phyloP scores from a whole-genome alignment of 73 alveolate genomes.

The Paraurostyla sp. region DNA sequence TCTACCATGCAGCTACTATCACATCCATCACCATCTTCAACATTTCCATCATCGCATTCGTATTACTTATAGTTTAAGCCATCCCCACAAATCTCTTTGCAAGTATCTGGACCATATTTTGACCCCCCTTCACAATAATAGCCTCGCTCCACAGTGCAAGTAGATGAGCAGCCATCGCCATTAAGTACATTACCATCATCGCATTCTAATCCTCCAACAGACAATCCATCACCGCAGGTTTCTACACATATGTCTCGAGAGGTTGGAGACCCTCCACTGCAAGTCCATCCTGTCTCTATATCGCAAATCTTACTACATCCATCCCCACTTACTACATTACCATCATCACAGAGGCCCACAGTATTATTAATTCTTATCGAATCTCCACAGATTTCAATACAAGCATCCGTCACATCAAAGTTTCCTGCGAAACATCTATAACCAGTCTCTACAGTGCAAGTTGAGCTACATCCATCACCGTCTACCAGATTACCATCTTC shows the following conservation, averaged over 20 bases:
- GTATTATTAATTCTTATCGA: constrained; percentile 26
- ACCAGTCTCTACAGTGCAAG: constrained; percentile 48
- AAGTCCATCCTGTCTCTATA: constrained; percentile 55
- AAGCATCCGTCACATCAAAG: constrained; percentile 14
- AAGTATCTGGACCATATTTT: not conserved
- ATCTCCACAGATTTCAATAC: constrained; percentile 54
- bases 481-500: constrained; percentile 36
- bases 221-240: constrained; percentile 51
- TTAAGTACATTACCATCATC: constrained; percentile 24
- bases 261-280: constrained; percentile 45
- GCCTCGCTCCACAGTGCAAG: constrained; percentile 34
- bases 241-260: constrained; percentile 39
- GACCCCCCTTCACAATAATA: constrained; percentile 54
- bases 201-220: constrained; percentile 41
- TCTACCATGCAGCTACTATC: constrained; percentile 35
- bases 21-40: constrained; percentile 55
- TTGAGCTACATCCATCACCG: constrained; percentile 54
- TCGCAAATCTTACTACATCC: constrained; percentile 39
- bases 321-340: constrained; percentile 46
- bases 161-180: constrained; percentile 55
- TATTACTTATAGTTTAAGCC: not conserved
- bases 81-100: constrained; percentile 56
- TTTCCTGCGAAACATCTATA: constrained; percentile 38
- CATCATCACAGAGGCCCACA: constrained; percentile 49
- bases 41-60: constrained; percentile 20